Conservation (phyloP, 805 yeast genomes). For the Schizosaccharomyces pombe region ASM294v3 CU329670.1:722501-723000, state of each 20-base stretch:
- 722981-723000: conserved; percentile 39
- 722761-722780: conserved; percentile 66
- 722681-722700: conserved; percentile 64
- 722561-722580: conserved; percentile 33
- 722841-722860: conserved; percentile 66
- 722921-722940: conserved; percentile 54
- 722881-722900: conserved; percentile 81
- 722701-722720: conserved; percentile 34
- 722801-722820: conserved; percentile 57
- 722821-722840: conserved; percentile 43
- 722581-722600: conserved; percentile 32
- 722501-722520: not conserved
- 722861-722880: conserved; percentile 52
- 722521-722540: conserved; percentile 18
- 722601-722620: conserved; percentile 67
- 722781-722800: conserved; percentile 46
- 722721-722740: conserved; percentile 52
- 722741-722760: conserved; percentile 64
- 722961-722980: conserved; percentile 48
- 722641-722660: conserved; percentile 77
- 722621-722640: conserved; percentile 54
- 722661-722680: conserved; percentile 81
- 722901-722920: conserved; percentile 57
- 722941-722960: conserved; percentile 57
- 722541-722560: conserved; percentile 23